Evolutionary conservation across 2,329 filamentous ascomycete genomes (phyloP).

Genomic region (Fusarium tricinctum): DNA sequence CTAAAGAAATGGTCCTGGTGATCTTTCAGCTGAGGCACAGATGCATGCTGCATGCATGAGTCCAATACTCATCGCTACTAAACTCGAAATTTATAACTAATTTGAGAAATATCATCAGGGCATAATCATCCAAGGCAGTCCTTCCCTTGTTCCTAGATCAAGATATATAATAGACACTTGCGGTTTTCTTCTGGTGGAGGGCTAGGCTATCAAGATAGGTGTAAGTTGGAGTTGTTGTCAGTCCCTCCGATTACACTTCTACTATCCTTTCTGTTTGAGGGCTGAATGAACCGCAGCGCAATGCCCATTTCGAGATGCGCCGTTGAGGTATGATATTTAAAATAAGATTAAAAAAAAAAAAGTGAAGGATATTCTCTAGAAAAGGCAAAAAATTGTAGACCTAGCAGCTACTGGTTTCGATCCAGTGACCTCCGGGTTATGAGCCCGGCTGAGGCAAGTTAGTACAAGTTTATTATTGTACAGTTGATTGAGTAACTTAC

Average conservation of each 20-base stretch:
- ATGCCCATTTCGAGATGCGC: no score
- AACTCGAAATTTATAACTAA: background rate
- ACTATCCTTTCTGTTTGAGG: no score
- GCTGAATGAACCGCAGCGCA: no score
- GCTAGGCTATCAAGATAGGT: no score
- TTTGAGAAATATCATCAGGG: background rate
- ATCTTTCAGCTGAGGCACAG: constrained; percentile 24
- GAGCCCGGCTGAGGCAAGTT: constrained; percentile 40
- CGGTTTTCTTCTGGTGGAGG: no score
- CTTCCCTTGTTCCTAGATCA: no score
- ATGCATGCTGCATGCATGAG: background rate
- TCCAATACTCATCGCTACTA: background rate
- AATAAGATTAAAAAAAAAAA: background rate
- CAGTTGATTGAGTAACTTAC: constrained; percentile 6
- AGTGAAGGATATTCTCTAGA: background rate
- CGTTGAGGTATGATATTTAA: no score
- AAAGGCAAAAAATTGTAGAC: constrained; percentile 12
- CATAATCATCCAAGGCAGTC: no score
- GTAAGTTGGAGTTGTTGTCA: no score
- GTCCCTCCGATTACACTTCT: no score
- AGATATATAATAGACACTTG: no score
- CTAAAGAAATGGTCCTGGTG: constrained; percentile 6
- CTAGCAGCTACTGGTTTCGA: constrained; percentile 20
- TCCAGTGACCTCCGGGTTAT: constrained; percentile 42
- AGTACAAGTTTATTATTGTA: constrained; percentile 3